Evolutionary conservation across 192 early-diverging fungal genomes (phyloP).

Genomic region (Allomyces macrogynus): DNA sequence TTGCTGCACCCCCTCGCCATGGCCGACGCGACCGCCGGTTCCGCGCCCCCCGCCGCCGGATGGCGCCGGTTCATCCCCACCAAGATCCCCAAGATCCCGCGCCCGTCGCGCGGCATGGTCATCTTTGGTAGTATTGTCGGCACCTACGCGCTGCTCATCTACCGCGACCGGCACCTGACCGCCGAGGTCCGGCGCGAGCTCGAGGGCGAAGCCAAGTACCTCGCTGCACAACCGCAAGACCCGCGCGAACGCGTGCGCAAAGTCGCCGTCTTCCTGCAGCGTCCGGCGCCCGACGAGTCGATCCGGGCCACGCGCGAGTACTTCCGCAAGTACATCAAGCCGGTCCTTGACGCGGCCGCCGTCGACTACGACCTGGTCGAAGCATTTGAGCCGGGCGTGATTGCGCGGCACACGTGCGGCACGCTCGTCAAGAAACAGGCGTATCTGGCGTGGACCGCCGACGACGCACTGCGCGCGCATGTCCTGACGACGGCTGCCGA

Average conservation of each 20-base stretch:
- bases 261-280: not conserved
- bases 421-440: not conserved
- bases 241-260: not conserved
- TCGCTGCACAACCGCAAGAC: not conserved
- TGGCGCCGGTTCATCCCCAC: too few species aligned
- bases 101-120: not conserved
- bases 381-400: not conserved
- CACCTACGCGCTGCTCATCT: not conserved
- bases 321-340: not conserved
- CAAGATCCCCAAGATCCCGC: not conserved
- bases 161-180: not conserved
- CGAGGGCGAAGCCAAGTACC: not conserved
- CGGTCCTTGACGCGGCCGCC: not conserved
- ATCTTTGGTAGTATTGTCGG: not conserved
- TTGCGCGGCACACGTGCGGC: not conserved
- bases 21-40: too few species aligned
- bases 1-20: too few species aligned
- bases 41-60: too few species aligned
- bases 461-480: not conserved
- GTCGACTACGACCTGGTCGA: not conserved
- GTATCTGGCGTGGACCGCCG: not conserved
- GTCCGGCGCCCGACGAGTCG: not conserved
- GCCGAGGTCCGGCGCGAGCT: not conserved
- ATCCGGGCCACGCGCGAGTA: not conserved
- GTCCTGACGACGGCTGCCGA: not conserved